Evolutionary conservation across 1,284 basidiomycete species (phyloP).

Genomic region (Hypsizygus ulmarius): DNA sequence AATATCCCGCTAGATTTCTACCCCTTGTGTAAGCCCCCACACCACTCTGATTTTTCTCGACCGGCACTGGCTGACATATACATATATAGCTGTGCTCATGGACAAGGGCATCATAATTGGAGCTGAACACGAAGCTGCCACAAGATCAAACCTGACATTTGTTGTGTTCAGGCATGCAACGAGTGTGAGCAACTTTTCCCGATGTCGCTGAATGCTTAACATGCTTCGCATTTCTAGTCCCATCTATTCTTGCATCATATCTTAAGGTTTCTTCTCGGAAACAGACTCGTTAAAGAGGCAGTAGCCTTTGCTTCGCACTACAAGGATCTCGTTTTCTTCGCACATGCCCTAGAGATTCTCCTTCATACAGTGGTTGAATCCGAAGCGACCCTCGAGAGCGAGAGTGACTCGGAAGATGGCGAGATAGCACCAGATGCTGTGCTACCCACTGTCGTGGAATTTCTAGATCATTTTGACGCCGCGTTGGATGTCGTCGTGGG

Average conservation of each 20-base stretch:
- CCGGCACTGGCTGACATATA: slow-evolving; percentile 6
- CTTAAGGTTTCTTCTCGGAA: slow-evolving; percentile 80
- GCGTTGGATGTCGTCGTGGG: slow-evolving; percentile 92
- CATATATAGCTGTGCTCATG: slow-evolving; percentile 82
- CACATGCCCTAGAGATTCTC: slow-evolving; percentile 92
- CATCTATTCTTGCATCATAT: slow-evolving; percentile 95
- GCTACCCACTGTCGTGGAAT: slow-evolving; percentile 77
- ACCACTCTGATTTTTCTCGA: not conserved
- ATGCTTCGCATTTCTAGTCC: slow-evolving; percentile 49
- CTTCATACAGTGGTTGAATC: slow-evolving; percentile 93
- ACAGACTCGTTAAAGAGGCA: slow-evolving; percentile 72
- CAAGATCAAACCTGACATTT: slow-evolving; percentile 81
- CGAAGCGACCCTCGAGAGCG: slow-evolving; percentile 50
- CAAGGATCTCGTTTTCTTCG: slow-evolving; percentile 87
- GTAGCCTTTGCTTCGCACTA: slow-evolving; percentile 88
- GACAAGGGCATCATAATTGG: slow-evolving; percentile 99
- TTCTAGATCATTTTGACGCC: slow-evolving; percentile 92
- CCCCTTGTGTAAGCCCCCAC: slow-evolving; percentile 86
- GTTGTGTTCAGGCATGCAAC: slow-evolving; percentile 91
- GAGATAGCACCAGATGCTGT: slow-evolving; percentile 38
- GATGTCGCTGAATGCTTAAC: not conserved
- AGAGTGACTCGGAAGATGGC: slow-evolving; percentile 26
- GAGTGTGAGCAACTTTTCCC: slow-evolving; percentile 54
- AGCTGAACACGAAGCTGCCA: slow-evolving; percentile 83
- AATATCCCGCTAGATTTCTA: slow-evolving; percentile 92